Conservation (phyloP, 441 rosid species). For the Euphorbia schlechtendalii region DNA sequence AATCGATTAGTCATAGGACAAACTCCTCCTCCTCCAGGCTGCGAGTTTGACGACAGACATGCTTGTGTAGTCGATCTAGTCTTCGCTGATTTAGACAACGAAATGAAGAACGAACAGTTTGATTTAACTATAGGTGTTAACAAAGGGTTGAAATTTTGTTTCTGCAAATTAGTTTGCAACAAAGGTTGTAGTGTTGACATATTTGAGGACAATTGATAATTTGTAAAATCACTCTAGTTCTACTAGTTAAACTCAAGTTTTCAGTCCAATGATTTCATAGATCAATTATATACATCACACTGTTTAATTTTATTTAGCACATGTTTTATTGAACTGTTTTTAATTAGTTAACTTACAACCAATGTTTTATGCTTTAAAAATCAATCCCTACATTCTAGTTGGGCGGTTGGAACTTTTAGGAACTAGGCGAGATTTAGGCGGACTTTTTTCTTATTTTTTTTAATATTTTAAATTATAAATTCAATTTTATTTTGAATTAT, state of each 20-base stretch:
- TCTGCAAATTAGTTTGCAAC: neutral
- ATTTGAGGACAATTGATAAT: neutral
- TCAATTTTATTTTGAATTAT: too few species aligned
- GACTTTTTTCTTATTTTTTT: too few species aligned
- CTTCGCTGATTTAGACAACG: neutral
- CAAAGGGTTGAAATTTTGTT: neutral
- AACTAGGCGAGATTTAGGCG: too few species aligned
- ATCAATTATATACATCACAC: neutral
- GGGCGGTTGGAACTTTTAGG: too few species aligned
- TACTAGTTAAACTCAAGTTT: neutral
- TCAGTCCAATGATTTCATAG: neutral
- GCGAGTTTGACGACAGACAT: neutral
- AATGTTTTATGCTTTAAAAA: too few species aligned
- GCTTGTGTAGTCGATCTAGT: neutral
- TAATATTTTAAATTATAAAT: too few species aligned
- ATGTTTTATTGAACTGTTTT: neutral
- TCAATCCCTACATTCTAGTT: too few species aligned
- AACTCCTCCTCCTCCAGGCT: neutral
- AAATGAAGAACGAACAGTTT: neutral
- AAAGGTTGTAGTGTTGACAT: neutral
- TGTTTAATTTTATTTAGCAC: neutral
- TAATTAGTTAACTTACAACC: neutral
- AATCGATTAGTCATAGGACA: neutral
- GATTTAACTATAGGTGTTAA: neutral
- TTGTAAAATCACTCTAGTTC: neutral